Base-by-base conservation (phyloP, 257 asterid genomes). In the Przewalskia tangutica region DNA sequence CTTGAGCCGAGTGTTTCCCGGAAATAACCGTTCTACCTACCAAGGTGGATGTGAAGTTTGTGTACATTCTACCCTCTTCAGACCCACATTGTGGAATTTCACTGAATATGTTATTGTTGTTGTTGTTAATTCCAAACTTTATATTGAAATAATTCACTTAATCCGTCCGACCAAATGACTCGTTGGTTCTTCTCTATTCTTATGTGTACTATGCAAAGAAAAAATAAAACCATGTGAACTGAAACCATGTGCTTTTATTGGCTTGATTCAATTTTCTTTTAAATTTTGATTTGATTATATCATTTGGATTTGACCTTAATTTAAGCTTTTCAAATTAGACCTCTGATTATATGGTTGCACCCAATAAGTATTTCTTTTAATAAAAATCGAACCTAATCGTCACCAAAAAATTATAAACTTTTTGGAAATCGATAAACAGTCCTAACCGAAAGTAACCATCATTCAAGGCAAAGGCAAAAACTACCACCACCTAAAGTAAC, bases 401-500 rank as follows among this genome's bases (percentile, higher is more conserved):
- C 71, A 64, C 71, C 71, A 8, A 27, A 64, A 23, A 23, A 62
- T 4, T 32, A 34, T 32, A 13, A 64, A 0, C 2, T 13, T 64
- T 64, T 32, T 46, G 18, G 59, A 48, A 18, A 48, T 46, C 12
- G 42, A 48, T 11, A 59, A 73, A 48, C 5, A 73, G 79, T 73
- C 79, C 79, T 73, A 73, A 90, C 88, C 85, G 89, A 84, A 87
- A 90, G 85, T 84, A 89, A 88, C 88, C 68, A 83, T 77, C 83
- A 73, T 73, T 48, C 79, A 48, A 73, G 44, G 79, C 64, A 10
- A 82, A 66, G 48, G 66, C 65, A 82, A 73, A 77, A 71, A 67
- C 76, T 48, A 75, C 77, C 77, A 75, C 77, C 73, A 48, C 38
- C 62, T 42, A 79, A 18, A 83, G 65, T 55, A 42, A 70, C 44